Conservation (phyloP, 2,329 filamentous ascomycete species). For the Leptosphaerulina australis region DNA sequence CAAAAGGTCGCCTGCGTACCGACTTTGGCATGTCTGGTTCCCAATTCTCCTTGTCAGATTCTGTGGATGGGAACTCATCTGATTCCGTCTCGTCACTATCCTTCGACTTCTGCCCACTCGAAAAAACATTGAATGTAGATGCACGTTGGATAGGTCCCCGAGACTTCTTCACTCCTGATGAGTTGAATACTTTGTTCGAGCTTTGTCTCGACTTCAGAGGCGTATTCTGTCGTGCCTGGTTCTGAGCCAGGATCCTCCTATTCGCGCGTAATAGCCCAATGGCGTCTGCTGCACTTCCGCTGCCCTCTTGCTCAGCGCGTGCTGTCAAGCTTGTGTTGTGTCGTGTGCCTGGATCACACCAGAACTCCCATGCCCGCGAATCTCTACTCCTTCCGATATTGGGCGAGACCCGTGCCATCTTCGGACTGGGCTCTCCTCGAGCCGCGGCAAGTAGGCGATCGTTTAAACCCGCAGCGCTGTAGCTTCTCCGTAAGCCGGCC, state of each 20-base stretch:
- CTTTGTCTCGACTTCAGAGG: constrained; percentile 40
- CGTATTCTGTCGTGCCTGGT: constrained; percentile 70
- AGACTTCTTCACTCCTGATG: constrained; percentile 46
- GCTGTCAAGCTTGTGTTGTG: constrained; percentile 72
- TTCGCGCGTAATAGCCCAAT: constrained; percentile 81
- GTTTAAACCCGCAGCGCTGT: constrained; percentile 64
- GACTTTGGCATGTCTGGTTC: constrained; percentile 51
- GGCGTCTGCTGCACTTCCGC: constrained; percentile 78
- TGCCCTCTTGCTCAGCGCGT: constrained; percentile 81
- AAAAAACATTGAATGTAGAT: constrained; percentile 46
- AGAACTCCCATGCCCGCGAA: constrained; percentile 88
- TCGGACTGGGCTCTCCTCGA: constrained; percentile 39
- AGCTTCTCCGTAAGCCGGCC: constrained; percentile 70
- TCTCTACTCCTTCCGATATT: constrained; percentile 78
- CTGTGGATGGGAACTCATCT: constrained; percentile 62
- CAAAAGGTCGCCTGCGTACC: constrained; percentile 37
- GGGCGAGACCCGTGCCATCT: constrained; percentile 56
- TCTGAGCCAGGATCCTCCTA: constrained; percentile 57
- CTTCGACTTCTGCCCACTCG: constrained; percentile 34
- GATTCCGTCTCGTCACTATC: constrained; percentile 45
- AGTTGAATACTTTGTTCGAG: constrained; percentile 38
- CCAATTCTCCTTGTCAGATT: constrained; percentile 98
- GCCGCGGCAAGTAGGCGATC: constrained; percentile 42
- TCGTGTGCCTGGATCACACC: constrained; percentile 78
- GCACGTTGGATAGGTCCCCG: constrained; percentile 44